A percentile compares a stretch with the other conserved stretches of the same genome.
Evolutionary conservation across 2,329 filamentous ascomycete genomes (phyloP).

Genomic region (Myriosclerotinia curreyana): DNA sequence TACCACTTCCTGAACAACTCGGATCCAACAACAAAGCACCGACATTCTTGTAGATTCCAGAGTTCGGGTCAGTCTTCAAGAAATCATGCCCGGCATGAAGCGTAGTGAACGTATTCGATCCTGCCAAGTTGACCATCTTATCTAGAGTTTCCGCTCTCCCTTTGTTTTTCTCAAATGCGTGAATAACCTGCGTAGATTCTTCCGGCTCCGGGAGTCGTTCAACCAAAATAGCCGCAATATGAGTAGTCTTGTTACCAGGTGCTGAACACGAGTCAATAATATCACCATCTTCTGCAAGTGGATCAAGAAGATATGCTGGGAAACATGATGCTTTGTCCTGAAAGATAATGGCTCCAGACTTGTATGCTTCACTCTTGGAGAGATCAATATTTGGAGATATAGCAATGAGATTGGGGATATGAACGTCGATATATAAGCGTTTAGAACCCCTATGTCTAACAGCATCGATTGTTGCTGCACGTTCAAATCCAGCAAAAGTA

Average conservation of each 20-base stretch:
- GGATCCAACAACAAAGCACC: slow-evolving; percentile 83
- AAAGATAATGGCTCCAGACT: slow-evolving; percentile 73
- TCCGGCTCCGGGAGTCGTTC: slow-evolving; percentile 39
- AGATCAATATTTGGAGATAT: slow-evolving; percentile 70
- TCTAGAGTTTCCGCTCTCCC: slow-evolving; percentile 70
- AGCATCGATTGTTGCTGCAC: slow-evolving; percentile 54
- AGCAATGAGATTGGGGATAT: slow-evolving; percentile 82
- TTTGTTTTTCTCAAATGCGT: slow-evolving; percentile 76
- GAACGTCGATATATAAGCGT: slow-evolving; percentile 67
- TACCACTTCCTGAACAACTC: slow-evolving; percentile 93
- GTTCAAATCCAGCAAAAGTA: slow-evolving; percentile 65
- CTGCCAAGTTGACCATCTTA: slow-evolving; percentile 80
- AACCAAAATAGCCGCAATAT: slow-evolving; percentile 71
- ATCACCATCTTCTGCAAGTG: slow-evolving; percentile 64
- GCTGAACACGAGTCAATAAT: slow-evolving; percentile 92
- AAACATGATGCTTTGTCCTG: slow-evolving; percentile 98
- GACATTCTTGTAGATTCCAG: slow-evolving; percentile 64
- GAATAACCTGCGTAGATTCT: slow-evolving; percentile 51
- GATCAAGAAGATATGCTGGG: slow-evolving; percentile 81
- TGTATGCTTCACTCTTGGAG: slow-evolving; percentile 70
- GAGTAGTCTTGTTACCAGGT: slow-evolving; percentile 96
- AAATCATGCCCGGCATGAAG: slow-evolving; percentile 80
- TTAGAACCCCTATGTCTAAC: slow-evolving; percentile 51
- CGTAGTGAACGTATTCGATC: slow-evolving; percentile 62
- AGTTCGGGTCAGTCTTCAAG: slow-evolving; percentile 65